Base-by-base conservation (phyloP, 345 rosid species). In the Tarenaya hassleriana region DNA sequence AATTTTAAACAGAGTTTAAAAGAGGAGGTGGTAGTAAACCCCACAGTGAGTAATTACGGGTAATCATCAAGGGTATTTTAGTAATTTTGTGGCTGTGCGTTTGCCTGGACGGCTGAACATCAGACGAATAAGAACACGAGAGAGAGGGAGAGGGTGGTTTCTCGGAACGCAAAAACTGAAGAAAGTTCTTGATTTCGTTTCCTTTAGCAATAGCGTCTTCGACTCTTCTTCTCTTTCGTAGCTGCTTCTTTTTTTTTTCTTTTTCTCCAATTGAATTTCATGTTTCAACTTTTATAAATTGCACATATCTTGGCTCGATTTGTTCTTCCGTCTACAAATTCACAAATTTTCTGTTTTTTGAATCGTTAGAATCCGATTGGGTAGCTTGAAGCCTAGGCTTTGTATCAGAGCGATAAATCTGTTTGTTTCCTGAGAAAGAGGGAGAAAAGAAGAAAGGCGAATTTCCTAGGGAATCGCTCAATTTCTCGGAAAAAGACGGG, bases 161-260 rank as follows among this genome's bases (percentile, higher is more conserved):
- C 35, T 3, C 19, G 41, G 17, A 43, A 13, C 32, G 37, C 3
- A 18, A 37, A 41, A 60, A 8, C 21, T 3, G 39, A 52, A 31
- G 7, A 47, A 47, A 52, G 42, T 51, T 41, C 48, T 29, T 19
- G 8, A 21, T 16, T 29, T 2, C 4, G 16, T 52, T 38, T 31
- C 67, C 16, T 58, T 58, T 58, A 66, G 51, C 66, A n/a, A 66
- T 52, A 54, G 66, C 66, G 61, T 60, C 61, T 33, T 52, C 56
- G 46, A 33, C 47, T 47, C 61, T 47, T 52, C 69, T 58, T 60
- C 70, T 35, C 9, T 11, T 52, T 35, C 55, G 19, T 44, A 35
- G 15, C 58, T 50, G 12, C 29, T 16, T 41, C 1, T 32, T 43
- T 24, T 47, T 59, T 51, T 64, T 12, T 35, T 42, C 32, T 27